phyloP scores from a whole-genome alignment of 768 basidiomycete species.

The Mrakia gelida region DNA sequence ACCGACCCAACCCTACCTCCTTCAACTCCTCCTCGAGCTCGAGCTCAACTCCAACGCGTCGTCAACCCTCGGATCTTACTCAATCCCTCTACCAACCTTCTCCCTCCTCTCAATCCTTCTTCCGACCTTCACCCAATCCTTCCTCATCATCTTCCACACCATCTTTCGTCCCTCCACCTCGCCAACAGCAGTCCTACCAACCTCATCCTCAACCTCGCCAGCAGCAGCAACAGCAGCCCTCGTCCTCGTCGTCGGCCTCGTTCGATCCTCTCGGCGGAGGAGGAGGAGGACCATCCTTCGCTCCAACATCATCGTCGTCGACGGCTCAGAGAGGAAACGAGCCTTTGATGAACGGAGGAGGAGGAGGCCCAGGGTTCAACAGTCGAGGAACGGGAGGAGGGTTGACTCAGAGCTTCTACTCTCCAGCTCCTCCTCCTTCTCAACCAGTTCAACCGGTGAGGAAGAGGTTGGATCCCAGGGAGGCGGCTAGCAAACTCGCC shows the following conservation, averaged over 20 bases:
- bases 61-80: neutral
- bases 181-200: slow-evolving; percentile 3
- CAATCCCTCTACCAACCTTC: neutral
- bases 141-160: neutral
- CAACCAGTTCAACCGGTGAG: slow-evolving; percentile 40
- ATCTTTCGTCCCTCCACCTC: slow-evolving; percentile 7
- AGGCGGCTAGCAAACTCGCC: slow-evolving; percentile 68
- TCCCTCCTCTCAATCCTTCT: neutral
- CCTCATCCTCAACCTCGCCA: neutral
- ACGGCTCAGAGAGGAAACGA: neutral
- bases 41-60: neutral
- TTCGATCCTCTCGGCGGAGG: slow-evolving; percentile 25
- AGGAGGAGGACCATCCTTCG: slow-evolving; percentile 3
- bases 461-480: slow-evolving; percentile 72
- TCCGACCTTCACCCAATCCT: neutral
- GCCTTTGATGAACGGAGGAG: neutral
- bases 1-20: slow-evolving; percentile 1
- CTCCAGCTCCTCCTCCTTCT: slow-evolving; percentile 8
- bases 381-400: slow-evolving; percentile 7
- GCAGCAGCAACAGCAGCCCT: slow-evolving; percentile 8
- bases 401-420: slow-evolving; percentile 35
- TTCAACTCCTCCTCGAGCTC: neutral
- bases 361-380: neutral
- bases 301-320: neutral
- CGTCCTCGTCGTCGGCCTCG: neutral